Base-by-base conservation (phyloP, 139 green algal species). In the Chlorella sp. region DNA sequence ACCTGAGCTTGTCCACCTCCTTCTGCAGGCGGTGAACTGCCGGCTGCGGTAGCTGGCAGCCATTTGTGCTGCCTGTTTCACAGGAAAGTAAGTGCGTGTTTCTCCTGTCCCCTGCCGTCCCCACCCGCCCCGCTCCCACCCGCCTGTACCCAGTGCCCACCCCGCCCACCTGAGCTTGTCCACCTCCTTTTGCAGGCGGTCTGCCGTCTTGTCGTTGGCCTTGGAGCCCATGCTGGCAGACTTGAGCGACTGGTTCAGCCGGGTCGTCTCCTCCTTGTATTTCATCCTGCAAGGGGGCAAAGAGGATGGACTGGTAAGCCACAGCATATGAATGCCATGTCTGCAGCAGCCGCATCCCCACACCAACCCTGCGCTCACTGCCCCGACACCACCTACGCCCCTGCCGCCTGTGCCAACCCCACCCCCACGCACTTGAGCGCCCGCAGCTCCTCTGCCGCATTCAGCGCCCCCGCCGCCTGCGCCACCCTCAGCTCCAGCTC, bases 241-340 rank as follows among this genome's bases (percentile, higher is more conserved):
- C 91, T 97, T 97, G 79, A 91, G 91, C 85, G 95, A 89, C 68
- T 95, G 91, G 89, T 95, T 92, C 64, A 98, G 93, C 81, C 96
- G 96, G 37, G 94, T 86, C 30, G 95, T 64, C 87, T 98, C 95
- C 90, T 97, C 93, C 93, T 97, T 97, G 94, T 97, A 93, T 92
- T 94, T 93, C n/a, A 93, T 87, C 89, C 95, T 97, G 93, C 85
- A 85, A 2, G 3, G 57, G 57, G 3, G 80, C 80, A 71, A 36
- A 61, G 16, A n/a, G 39, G 37, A 36, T n/a, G 37, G 78, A 34
- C 18, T 16, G 39, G 36, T 9, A 64, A 5, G 39, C 11, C 39
- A 32, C 39, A 66, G 7, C 78, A 83, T 57, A 9, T 57, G 48
- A 57, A 16, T 9, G 21, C 3, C 64, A 71, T 16, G 11, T 71